Evolutionary conservation across 139 green algal species (phyloP), one percentile per base, ranked within the genome.

Genomic region (Eudorina sp.): DNA sequence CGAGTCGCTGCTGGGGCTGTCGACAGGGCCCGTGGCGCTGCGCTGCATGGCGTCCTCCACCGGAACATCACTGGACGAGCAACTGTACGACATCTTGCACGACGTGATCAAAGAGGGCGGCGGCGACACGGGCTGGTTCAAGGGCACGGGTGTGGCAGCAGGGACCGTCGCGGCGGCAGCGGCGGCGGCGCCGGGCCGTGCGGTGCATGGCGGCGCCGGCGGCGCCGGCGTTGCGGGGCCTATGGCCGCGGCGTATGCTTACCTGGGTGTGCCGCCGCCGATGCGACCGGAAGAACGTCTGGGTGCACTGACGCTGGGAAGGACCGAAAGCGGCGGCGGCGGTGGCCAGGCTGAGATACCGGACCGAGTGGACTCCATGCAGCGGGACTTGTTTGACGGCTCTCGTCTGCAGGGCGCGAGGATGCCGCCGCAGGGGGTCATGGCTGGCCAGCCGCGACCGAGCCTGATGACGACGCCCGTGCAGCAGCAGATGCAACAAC

Each of bases 401-500:
- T n/a, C n/a, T n/a, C n/a, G n/a, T n/a, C n/a, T n/a, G n/a, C n/a
- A n/a, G n/a, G n/a, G n/a, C n/a, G n/a, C n/a, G n/a, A n/a, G n/a
- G n/a, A n/a, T n/a, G n/a, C n/a, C n/a, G n/a, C n/a, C n/a, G n/a
- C n/a, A n/a, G n/a, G n/a, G n/a, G n/a, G n/a, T n/a, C n/a, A n/a
- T n/a, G n/a, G n/a, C n/a, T n/a, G n/a, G n/a, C n/a, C n/a, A n/a
- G n/a, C n/a, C n/a, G n/a, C n/a, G n/a, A n/a, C n/a, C n/a, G n/a
- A n/a, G n/a, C n/a, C n/a, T n/a, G n/a, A n/a, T n/a, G n/a, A n/a
- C n/a, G n/a, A n/a, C n/a, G n/a, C n/a, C n/a, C n/a, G n/a, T n/a
- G n/a, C n/a, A n/a, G 55, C 68, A 88, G 2, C 66, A 88, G 36
- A 69, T 83, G 18, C 41, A 89, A n/a, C 53, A 66, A 38, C 36